These are phyloP conservation scores for Podila epicladia DNA, from an alignment of 192 early-diverging fungal species.

Conservation along the genomic window DNA sequence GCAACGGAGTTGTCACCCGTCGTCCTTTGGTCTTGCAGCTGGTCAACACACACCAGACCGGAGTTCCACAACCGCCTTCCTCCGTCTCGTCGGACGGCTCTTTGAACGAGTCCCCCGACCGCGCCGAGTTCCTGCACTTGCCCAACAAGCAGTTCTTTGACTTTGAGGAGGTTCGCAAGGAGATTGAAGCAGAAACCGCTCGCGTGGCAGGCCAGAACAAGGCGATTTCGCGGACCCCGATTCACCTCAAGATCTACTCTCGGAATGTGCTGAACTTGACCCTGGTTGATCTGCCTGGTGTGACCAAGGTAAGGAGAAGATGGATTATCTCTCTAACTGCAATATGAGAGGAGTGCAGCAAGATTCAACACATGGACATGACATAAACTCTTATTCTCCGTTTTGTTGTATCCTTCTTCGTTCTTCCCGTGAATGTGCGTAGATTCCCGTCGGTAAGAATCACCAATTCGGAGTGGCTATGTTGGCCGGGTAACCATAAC, in stretches of 20 bases:
- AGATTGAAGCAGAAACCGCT: conserved; percentile 84
- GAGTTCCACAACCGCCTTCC: conserved; percentile 19
- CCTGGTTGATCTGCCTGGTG: conserved; percentile 86
- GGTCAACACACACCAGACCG: conserved; percentile 61
- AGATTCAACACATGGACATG: too few relatives aligned
- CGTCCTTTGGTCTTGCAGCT: conserved; percentile 85
- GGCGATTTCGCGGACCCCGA: conserved; percentile 81
- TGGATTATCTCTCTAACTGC: too few relatives aligned
- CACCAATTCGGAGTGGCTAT: background rate
- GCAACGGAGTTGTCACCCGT: conserved; percentile 86
- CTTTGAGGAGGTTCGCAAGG: conserved; percentile 78
- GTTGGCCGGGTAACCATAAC: too few relatives aligned
- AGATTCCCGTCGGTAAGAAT: conserved; percentile 58
- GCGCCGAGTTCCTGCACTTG: conserved; percentile 77
- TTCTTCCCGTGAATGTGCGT: background rate
- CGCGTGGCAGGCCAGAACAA: conserved; percentile 84
- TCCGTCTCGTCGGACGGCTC: conserved; percentile 44
- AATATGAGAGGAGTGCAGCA: too few relatives aligned
- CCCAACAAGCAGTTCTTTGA: conserved; percentile 80
- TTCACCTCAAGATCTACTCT: conserved; percentile 81
- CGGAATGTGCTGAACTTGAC: conserved; percentile 82
- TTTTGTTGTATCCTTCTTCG: background rate
- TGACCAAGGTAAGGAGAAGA: conserved; percentile 71
- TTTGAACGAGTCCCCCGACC: conserved; percentile 32
- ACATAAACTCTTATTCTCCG: too few relatives aligned